Evolutionary conservation across 768 basidiomycete genomes (phyloP).

Genomic region (Tricholoma sp.): DNA sequence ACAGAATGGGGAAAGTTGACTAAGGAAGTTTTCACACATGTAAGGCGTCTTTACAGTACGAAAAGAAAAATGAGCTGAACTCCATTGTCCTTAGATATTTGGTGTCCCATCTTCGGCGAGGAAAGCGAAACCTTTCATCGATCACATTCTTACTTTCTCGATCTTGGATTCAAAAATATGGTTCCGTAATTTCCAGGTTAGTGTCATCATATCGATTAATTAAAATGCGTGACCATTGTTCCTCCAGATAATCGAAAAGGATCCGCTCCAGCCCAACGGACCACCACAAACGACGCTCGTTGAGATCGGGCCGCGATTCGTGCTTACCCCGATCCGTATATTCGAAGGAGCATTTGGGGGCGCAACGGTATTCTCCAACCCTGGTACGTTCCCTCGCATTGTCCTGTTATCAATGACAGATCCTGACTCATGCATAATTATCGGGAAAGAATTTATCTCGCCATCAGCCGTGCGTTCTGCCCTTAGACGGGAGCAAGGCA

Average conservation of each 20-base stretch:
- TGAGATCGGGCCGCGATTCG: conserved; percentile 97
- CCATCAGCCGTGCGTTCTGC: conserved; percentile 76
- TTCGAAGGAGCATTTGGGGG: conserved; percentile 98
- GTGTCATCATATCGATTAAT: conserved; percentile 8
- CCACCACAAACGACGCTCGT: conserved; percentile 84
- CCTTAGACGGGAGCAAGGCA: conserved; percentile 65
- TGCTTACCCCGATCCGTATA: conserved; percentile 93
- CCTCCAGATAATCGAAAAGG: conserved; percentile 85
- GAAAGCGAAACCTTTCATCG: conserved; percentile 93
- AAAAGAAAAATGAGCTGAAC: conserved; percentile 1
- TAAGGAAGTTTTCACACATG: conserved; percentile 94
- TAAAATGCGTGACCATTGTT: conserved; percentile 9
- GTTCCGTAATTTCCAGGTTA: conserved; percentile 98
- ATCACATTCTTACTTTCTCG: conserved; percentile 96
- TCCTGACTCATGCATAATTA: conserved; percentile 1
- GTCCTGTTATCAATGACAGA: conserved; percentile 5
- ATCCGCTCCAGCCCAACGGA: conserved; percentile 81
- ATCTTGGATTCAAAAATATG: conserved; percentile 94
- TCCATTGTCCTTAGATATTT: conserved; percentile 64
- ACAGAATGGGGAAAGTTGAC: conserved; percentile 81
- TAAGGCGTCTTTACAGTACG: conserved; percentile 31
- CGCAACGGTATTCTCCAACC: conserved; percentile 92
- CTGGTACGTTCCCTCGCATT: conserved; percentile 49
- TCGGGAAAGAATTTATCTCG: conserved; percentile 75
- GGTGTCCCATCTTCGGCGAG: conserved; percentile 89